phyloP scores from a whole-genome alignment of 805 yeast species.

The Cyberlindnera xylosilytica region DNA sequence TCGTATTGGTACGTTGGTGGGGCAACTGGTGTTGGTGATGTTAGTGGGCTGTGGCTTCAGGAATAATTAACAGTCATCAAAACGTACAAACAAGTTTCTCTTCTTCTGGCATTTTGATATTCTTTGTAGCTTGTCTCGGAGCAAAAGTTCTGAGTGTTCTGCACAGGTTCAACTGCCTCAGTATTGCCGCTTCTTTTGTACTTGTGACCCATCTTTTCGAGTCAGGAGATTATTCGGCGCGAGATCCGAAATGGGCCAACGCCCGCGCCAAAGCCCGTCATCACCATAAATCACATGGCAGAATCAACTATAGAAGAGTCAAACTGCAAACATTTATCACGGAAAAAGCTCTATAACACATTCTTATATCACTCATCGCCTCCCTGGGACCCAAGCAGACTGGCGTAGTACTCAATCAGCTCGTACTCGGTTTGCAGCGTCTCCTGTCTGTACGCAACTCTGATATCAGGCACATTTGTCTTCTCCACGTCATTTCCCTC shows the following conservation, averaged over 20 bases:
- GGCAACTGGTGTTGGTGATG: slow-evolving; percentile 47
- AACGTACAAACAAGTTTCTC: slow-evolving; percentile 26
- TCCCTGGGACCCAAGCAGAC: too few relatives aligned
- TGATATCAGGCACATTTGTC: slow-evolving; percentile 90
- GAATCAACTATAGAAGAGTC: too few relatives aligned
- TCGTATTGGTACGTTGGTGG: slow-evolving; percentile 88
- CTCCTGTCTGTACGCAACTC: slow-evolving; percentile 81
- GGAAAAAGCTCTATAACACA: too few relatives aligned
- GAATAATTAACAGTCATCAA: too few relatives aligned
- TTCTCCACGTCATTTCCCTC: slow-evolving; percentile 87
- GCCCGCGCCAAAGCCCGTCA: too few relatives aligned
- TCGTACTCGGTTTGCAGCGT: slow-evolving; percentile 71
- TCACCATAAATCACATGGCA: not conserved
- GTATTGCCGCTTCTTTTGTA: not conserved
- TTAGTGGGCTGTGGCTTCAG: not conserved
- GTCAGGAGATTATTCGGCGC: not conserved
- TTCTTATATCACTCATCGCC: too few relatives aligned
- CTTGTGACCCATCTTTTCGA: not conserved
- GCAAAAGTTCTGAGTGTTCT: not conserved
- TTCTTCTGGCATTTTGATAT: slow-evolving; percentile 13
- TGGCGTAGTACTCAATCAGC: slow-evolving; percentile 57
- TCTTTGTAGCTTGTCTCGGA: not conserved
- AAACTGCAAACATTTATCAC: too few relatives aligned
- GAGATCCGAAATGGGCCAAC: not conserved
- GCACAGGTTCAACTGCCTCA: not conserved